A percentile compares a stretch with the other conserved stretches of the same genome.
Evolutionary conservation across 208 protist genomes (phyloP).

Genomic region (Leishmania lainsoni): DNA sequence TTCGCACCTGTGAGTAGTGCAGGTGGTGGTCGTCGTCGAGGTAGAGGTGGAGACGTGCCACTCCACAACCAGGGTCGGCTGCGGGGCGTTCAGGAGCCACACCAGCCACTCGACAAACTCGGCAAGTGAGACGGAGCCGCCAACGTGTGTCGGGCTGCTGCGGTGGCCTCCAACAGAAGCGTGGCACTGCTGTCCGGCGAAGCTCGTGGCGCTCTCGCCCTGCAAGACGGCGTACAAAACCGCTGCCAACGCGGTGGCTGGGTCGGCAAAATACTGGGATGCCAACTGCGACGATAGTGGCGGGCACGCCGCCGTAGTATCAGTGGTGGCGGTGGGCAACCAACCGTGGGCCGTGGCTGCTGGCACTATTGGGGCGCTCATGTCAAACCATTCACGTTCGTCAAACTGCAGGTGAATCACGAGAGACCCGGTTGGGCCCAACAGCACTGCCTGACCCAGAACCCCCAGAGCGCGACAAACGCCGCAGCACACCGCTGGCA

Average conservation of each 20-base stretch:
- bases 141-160: not conserved
- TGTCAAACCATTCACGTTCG: conserved; percentile 29
- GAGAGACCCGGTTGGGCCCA: conserved; percentile 62
- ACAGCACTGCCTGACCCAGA: conserved; percentile 57
- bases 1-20: not conserved
- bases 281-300: conserved; percentile 8
- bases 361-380: not conserved
- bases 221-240: conserved; percentile 30
- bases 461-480: conserved; percentile 36
- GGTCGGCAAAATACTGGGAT: conserved; percentile 7
- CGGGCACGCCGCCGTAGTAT: conserved; percentile 23
- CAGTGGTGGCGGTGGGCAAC: conserved; percentile 2
- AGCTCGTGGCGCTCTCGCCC: not conserved
- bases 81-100: conserved; percentile 45
- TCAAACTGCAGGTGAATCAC: conserved; percentile 65
- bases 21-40: not conserved
- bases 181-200: not conserved
- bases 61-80: conserved; percentile 53
- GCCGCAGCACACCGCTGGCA: conserved; percentile 55
- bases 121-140: conserved; percentile 19
- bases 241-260: conserved; percentile 11
- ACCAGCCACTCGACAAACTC: conserved; percentile 61
- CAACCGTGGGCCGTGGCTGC: not conserved
- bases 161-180: not conserved
- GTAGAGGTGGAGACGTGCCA: conserved; percentile 37